These are phyloP conservation scores for Coleophoma eucalyptorum DNA, from an alignment of 2,329 filamentous ascomycete species.

Conservation along the genomic window DNA sequence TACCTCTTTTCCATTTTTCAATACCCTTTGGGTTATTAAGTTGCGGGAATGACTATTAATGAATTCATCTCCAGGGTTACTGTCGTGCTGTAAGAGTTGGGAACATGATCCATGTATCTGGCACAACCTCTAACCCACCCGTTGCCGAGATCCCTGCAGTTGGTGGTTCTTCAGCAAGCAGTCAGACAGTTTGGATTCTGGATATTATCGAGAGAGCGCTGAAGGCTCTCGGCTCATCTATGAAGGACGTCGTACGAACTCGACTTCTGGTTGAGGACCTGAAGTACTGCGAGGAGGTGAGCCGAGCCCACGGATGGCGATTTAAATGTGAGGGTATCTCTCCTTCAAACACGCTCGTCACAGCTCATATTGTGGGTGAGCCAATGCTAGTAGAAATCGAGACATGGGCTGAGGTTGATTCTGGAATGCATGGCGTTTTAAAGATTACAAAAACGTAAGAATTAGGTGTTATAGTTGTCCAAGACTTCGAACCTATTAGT, in stretches of 20 bases:
- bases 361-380: slow-evolving; percentile 9
- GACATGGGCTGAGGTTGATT: slow-evolving; percentile 13
- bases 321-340: slow-evolving; percentile 21
- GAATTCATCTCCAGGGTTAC: slow-evolving; percentile 24
- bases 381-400: slow-evolving; percentile 17
- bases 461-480: too few species aligned
- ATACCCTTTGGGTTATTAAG: too few species aligned
- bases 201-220: slow-evolving; percentile 24
- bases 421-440: too few species aligned
- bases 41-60: too few species aligned
- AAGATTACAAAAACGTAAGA: too few species aligned
- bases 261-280: slow-evolving; percentile 21
- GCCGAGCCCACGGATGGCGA: slow-evolving; percentile 23
- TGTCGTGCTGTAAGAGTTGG: slow-evolving; percentile 25
- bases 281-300: slow-evolving; percentile 23
- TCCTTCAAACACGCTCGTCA: slow-evolving; percentile 12
- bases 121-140: slow-evolving; percentile 27
- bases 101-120: slow-evolving; percentile 23
- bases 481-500: too few species aligned
- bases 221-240: slow-evolving; percentile 20
- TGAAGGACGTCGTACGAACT: slow-evolving; percentile 24
- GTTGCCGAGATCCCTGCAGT: slow-evolving; percentile 10
- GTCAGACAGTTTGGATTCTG: slow-evolving; percentile 24
- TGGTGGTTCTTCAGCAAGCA: slow-evolving; percentile 7
- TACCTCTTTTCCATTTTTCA: too few species aligned